phyloP scores from a whole-genome alignment of 208 protist species.

The Crithidia brevicula region DNA sequence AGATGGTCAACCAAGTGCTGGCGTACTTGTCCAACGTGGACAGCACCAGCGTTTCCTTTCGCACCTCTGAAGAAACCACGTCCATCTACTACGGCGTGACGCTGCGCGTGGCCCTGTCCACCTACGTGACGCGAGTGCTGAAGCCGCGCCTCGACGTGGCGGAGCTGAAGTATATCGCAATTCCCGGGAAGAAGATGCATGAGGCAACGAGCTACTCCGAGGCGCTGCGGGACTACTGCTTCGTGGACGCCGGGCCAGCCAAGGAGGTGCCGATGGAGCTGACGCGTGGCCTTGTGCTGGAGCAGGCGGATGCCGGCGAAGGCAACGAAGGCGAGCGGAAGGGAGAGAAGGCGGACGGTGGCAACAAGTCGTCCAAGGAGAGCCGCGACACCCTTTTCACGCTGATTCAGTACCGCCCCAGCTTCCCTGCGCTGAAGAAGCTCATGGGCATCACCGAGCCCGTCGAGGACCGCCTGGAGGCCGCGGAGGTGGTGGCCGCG shows the following conservation, averaged over 20 bases:
- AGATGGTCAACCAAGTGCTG: conserved; percentile 33
- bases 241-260: conserved; percentile 38
- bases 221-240: conserved; percentile 38
- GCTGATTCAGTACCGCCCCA: conserved; percentile 23
- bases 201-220: conserved; percentile 50
- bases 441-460: background rate
- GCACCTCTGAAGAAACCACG: background rate
- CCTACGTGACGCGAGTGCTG: conserved; percentile 33
- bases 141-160: conserved; percentile 31
- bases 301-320: conserved; percentile 23
- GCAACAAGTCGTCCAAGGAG: background rate
- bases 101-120: conserved; percentile 58
- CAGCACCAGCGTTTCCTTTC: conserved; percentile 29
- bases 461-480: background rate
- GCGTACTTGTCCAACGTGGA: conserved; percentile 19
- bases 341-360: background rate
- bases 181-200: conserved; percentile 50
- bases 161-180: conserved; percentile 56
- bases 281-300: conserved; percentile 25
- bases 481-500: conserved; percentile 13
- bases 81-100: conserved; percentile 36
- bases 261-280: conserved; percentile 35
- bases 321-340: conserved; percentile 4
- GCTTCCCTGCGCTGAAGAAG: conserved; percentile 16
- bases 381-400: conserved; percentile 17